Conservation (phyloP, 208 protist genomes). For the Trypanosoma congolense region DNA sequence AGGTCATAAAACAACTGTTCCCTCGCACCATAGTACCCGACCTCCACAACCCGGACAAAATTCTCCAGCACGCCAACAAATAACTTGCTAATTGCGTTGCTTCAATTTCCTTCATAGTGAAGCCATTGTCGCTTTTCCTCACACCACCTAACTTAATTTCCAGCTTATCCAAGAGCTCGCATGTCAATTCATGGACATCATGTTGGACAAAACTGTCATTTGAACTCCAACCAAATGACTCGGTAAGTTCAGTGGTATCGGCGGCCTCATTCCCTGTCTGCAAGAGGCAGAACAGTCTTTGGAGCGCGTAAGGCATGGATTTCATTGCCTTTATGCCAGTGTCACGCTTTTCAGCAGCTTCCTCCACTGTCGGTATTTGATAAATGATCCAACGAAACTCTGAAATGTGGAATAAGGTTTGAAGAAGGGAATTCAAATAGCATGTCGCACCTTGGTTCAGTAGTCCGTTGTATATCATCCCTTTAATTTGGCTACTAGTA, state of each 20-base stretch:
- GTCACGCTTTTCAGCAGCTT: slow-evolving; percentile 43
- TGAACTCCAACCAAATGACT: slow-evolving; percentile 89
- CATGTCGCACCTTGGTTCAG: slow-evolving; percentile 91
- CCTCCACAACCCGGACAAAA: slow-evolving; percentile 85
- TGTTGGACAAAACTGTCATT: slow-evolving; percentile 91
- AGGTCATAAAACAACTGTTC: slow-evolving; percentile 91
- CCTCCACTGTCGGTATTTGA: slow-evolving; percentile 84
- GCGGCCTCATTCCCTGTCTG: slow-evolving; percentile 59
- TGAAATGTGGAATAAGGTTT: slow-evolving; percentile 86
- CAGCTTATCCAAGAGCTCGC: slow-evolving; percentile 82
- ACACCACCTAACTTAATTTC: slow-evolving; percentile 61
- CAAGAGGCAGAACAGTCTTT: slow-evolving; percentile 84
- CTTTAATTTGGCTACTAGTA: no score
- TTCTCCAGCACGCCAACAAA: slow-evolving; percentile 74
- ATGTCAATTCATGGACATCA: slow-evolving; percentile 88
- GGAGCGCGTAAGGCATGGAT: slow-evolving; percentile 87
- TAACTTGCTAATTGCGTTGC: slow-evolving; percentile 71
- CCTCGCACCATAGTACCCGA: slow-evolving; percentile 63
- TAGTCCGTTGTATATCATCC: slow-evolving; percentile 60
- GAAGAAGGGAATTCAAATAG: slow-evolving; percentile 90
- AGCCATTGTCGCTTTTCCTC: slow-evolving; percentile 10
- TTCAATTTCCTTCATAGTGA: slow-evolving; percentile 9
- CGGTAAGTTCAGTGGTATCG: slow-evolving; percentile 86
- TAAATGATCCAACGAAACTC: slow-evolving; percentile 84
- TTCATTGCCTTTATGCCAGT: slow-evolving; percentile 30